Conservation (phyloP, 805 yeast genomes). For the Danielia reshetovae region DNA sequence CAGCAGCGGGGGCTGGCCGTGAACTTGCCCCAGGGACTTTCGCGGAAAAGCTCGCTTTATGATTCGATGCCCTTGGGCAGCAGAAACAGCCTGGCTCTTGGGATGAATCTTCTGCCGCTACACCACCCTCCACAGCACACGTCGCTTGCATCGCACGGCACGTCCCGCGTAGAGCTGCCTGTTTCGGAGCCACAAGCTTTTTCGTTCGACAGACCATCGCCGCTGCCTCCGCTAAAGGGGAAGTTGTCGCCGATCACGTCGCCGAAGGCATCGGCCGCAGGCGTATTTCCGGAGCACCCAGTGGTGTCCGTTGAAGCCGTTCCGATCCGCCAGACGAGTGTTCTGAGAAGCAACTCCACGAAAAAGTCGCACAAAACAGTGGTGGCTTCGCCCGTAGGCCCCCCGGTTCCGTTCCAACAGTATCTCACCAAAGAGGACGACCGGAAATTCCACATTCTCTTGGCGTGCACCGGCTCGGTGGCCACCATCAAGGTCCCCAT, state of each 20-base stretch:
- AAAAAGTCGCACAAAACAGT: slow-evolving; percentile 47
- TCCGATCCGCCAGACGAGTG: slow-evolving; percentile 6
- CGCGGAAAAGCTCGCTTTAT: slow-evolving; percentile 9
- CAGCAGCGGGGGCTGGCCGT: slow-evolving; percentile 7
- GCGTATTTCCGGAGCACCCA: no score
- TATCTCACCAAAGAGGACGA: slow-evolving; percentile 68
- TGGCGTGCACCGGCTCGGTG: slow-evolving; percentile 95
- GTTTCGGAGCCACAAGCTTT: slow-evolving; percentile 2
- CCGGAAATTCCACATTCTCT: slow-evolving; percentile 77
- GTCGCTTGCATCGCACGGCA: neutral
- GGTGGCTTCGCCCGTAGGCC: slow-evolving; percentile 54
- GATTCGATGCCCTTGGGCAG: slow-evolving; percentile 6
- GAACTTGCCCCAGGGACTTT: slow-evolving; percentile 3
- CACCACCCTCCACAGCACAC: no score
- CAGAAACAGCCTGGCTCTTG: slow-evolving; percentile 10
- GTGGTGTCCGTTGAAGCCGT: neutral
- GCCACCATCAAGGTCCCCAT: slow-evolving; percentile 92
- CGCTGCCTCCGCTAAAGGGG: slow-evolving; percentile 2
- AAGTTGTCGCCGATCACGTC: slow-evolving; percentile 11
- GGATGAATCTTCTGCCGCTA: neutral
- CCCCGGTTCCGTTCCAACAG: slow-evolving; percentile 71
- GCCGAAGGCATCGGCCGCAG: slow-evolving; percentile 1
- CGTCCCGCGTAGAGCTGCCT: slow-evolving; percentile 9
- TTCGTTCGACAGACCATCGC: neutral
- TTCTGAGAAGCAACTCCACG: slow-evolving; percentile 16